phyloP scores from a whole-genome alignment of 768 basidiomycete species.

The Amanita subjunquillea region DNA sequence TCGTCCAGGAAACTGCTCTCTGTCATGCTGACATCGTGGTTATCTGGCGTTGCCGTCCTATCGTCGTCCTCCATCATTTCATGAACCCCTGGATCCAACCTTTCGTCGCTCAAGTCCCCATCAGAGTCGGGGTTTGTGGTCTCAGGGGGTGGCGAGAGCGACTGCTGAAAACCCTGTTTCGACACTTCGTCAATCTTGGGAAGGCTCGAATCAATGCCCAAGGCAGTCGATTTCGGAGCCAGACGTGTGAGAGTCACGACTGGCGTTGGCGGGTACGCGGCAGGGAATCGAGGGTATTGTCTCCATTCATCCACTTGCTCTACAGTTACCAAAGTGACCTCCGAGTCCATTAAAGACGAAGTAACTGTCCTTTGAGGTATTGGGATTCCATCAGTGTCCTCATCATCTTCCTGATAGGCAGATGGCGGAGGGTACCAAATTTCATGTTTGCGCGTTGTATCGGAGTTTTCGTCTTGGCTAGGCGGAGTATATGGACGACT shows the following conservation, averaged over 20 bases:
- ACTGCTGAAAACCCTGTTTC: conserved; percentile 56
- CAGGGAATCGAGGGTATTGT: conserved; percentile 63
- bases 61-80: conserved; percentile 13
- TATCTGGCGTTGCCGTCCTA: conserved; percentile 19
- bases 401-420: conserved; percentile 25
- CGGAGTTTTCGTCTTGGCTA: neutral
- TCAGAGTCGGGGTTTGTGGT: conserved; percentile 47
- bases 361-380: neutral
- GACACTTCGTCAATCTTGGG: conserved; percentile 6
- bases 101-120: conserved; percentile 51
- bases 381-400: conserved; percentile 13
- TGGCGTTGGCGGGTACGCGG: conserved; percentile 70
- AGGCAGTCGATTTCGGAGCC: conserved; percentile 21
- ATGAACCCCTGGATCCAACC: conserved; percentile 29
- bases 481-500: neutral
- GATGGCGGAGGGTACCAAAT: conserved; percentile 57
- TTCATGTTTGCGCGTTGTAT: conserved; percentile 20
- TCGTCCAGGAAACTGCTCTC: conserved; percentile 19
- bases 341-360: neutral
- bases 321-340: neutral
- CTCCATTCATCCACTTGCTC: conserved; percentile 52
- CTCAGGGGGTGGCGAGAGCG: conserved; percentile 61
- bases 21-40: conserved; percentile 19
- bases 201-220: conserved; percentile 16
- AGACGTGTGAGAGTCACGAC: conserved; percentile 25